Evolutionary conservation across 805 yeast species (phyloP).

Genomic region (Torulaspora delbrueckii): DNA sequence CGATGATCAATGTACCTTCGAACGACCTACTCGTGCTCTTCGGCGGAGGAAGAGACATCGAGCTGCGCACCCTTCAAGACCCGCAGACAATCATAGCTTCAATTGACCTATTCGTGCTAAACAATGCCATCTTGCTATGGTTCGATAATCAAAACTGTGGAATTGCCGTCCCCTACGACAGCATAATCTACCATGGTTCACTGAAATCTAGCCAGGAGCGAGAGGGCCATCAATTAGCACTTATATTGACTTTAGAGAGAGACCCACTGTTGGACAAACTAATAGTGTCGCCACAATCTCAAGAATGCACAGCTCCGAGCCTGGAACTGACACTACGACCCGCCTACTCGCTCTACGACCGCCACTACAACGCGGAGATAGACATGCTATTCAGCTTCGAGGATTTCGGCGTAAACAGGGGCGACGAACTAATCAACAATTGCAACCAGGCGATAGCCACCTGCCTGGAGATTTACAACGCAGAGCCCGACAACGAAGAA

Average conservation of each 20-base stretch:
- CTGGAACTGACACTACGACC: constrained; percentile 37
- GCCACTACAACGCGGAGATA: constrained; percentile 34
- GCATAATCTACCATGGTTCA: constrained; percentile 33
- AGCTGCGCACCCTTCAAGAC: constrained; percentile 19
- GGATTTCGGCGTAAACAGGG: constrained; percentile 39
- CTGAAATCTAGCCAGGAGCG: constrained; percentile 9
- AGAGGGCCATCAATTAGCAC: constrained; percentile 29
- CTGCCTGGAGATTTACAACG: constrained; percentile 32
- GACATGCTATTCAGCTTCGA: constrained; percentile 37
- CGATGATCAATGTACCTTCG: constrained; percentile 14
- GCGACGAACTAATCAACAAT: constrained; percentile 37
- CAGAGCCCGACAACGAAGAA: constrained; percentile 2
- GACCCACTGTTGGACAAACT: constrained; percentile 24
- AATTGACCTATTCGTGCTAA: constrained; percentile 38
- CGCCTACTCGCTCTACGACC: constrained; percentile 35
- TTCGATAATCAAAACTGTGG: constrained; percentile 36
- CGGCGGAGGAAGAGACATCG: constrained; percentile 42
- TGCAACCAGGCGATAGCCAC: constrained; percentile 37
- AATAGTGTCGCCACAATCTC: constrained; percentile 11
- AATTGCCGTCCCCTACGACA: constrained; percentile 35
- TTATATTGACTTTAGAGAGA: constrained; percentile 27
- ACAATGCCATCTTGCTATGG: constrained; percentile 39
- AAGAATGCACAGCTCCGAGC: constrained; percentile 17
- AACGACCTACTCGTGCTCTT: constrained; percentile 34
- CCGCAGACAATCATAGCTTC: constrained; percentile 11